Evolutionary conservation across 1,284 basidiomycete genomes (phyloP), one percentile per base, ranked within the genome.

Genomic region (Golubevia sp.): DNA sequence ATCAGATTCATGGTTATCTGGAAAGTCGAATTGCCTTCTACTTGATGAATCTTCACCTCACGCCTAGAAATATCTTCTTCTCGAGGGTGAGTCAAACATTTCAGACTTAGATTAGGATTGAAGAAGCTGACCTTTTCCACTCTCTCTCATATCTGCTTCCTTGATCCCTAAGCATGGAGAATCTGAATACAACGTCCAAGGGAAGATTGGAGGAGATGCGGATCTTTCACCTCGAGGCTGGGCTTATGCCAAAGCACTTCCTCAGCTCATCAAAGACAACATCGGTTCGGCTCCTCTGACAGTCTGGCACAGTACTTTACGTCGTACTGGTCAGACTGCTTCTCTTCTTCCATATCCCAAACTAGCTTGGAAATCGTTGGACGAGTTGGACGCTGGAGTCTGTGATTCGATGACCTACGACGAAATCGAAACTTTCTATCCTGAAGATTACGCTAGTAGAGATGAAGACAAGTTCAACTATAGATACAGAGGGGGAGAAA

Each of bases 391-490:
- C 84, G 97, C 97, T 2, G 96, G 97, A 49, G 97, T 99, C 15
- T 99, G 97, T 78, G 97, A 99, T 85, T 94, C 91, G 13, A 99
- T 99, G 97, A 99, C 97, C 0, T 99, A 99, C 82, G 91, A 94
- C 86, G 96, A 99, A 87, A 98, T 99, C 63, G 96, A 95, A 61
- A 23, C 25, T 13, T 2, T 2, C 21, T 99, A 98, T 82, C 97
- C 97, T 0, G 97, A 99, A 71, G 97, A 99, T 84, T 98, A 96
- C 82, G 95, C 94, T n/a, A 94, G 93, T 79, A 90, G 97, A 25
- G 97, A 99, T 79, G 94, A 99, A 56, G 97, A 99, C 86, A 99
- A 99, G 85, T 99, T 97, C 86, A 99, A 99, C 86, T 99, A 99
- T 84, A 90, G 97, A 24, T 98, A 98, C 85, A 73, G 85, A 84